Conservation (phyloP, 1,284 basidiomycete genomes). For the Papiliotrema nemorosa region DNA sequence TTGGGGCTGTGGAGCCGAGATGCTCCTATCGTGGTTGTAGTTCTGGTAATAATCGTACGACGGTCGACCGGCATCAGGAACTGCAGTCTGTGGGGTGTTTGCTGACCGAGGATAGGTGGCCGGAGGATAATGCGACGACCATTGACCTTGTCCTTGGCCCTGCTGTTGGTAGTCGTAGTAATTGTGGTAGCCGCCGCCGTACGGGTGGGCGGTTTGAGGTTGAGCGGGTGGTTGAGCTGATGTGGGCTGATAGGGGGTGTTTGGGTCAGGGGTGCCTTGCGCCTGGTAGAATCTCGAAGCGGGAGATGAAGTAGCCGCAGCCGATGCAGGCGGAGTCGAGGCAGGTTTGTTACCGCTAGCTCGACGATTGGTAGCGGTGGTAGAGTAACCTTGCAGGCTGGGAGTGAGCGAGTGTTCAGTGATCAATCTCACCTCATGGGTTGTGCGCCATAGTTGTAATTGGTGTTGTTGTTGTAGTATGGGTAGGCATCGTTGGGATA, state of each 20-base stretch:
- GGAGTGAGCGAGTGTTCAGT: neutral
- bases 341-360: conserved; percentile 26
- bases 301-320: conserved; percentile 25
- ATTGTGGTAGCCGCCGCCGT: conserved; percentile 19
- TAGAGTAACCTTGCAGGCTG: conserved; percentile 18
- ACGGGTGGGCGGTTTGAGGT: conserved; percentile 27
- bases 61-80: too few species aligned
- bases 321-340: conserved; percentile 19
- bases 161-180: conserved; percentile 22
- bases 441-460: conserved; percentile 15
- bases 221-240: conserved; percentile 30
- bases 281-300: conserved; percentile 29
- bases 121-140: conserved; percentile 12
- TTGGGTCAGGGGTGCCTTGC: conserved; percentile 8
- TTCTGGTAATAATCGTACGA: too few species aligned
- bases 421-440: conserved; percentile 24
- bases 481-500: conserved; percentile 24
- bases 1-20: conserved; percentile 3
- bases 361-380: conserved; percentile 24
- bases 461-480: conserved; percentile 14
- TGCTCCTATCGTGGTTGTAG: too few species aligned
- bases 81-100: too few species aligned
- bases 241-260: conserved; percentile 23
- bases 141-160: conserved; percentile 13
- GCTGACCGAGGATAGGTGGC: too few species aligned